Evolutionary conservation across 805 yeast species (phyloP).

Genomic region (Maudiozyma pseudohumilis): DNA sequence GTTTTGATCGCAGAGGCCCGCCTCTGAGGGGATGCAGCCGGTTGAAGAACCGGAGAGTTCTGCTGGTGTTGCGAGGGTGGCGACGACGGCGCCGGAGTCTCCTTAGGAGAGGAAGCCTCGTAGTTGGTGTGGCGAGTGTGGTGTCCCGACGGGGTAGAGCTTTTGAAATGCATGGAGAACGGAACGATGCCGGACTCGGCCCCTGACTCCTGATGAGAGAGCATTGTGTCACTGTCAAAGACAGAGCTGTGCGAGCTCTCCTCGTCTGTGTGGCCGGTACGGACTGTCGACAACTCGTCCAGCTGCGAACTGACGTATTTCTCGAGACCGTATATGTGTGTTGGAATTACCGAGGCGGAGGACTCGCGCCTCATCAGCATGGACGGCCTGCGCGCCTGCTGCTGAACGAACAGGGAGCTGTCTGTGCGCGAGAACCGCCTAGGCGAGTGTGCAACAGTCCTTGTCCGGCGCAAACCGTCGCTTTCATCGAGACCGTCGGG

Average conservation of each 20-base stretch:
- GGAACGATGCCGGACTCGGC: too few relatives aligned
- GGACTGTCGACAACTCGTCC: slow-evolving; percentile 15
- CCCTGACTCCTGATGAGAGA: too few relatives aligned
- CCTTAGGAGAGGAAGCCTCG: neutral
- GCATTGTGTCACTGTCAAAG: neutral
- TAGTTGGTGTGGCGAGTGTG: neutral
- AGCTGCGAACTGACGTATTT: slow-evolving; percentile 20
- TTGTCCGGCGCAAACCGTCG: neutral
- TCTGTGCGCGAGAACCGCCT: slow-evolving; percentile 5
- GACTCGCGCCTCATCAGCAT: neutral
- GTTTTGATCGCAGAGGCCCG: slow-evolving; percentile 9
- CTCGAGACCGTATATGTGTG: slow-evolving; percentile 24
- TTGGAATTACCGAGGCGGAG: slow-evolving; percentile 18
- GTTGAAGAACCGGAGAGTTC: too few relatives aligned
- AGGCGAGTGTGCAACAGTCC: neutral
- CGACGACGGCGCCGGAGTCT: neutral
- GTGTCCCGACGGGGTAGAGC: too few relatives aligned
- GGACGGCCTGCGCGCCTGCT: slow-evolving; percentile 5
- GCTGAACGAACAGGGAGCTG: slow-evolving; percentile 9
- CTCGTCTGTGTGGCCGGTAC: neutral
- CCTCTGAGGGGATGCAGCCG: too few relatives aligned
- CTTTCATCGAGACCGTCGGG: neutral
- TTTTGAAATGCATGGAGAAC: too few relatives aligned
- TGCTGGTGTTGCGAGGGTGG: too few relatives aligned
- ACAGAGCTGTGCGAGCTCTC: neutral